Evolutionary conservation across 2,329 filamentous ascomycete genomes (phyloP).

Genomic region (Teratosphaeria nubilosa): DNA sequence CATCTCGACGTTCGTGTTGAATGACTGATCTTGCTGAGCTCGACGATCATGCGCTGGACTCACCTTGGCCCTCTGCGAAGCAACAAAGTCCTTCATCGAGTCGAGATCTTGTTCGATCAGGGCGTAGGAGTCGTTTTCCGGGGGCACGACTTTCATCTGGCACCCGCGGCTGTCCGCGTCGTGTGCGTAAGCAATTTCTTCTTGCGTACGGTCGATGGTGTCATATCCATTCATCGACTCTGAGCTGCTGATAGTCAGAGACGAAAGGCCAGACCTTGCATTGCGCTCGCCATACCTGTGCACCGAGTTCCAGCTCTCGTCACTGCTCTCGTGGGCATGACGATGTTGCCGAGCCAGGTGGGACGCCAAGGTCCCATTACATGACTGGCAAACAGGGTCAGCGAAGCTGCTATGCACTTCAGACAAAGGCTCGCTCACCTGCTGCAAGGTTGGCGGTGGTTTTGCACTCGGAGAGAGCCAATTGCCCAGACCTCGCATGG

Average conservation of each 20-base stretch:
- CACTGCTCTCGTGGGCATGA: neutral
- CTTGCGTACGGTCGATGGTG: neutral
- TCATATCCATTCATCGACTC: neutral
- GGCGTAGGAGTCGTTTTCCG: slow-evolving; percentile 8
- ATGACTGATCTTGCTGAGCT: neutral
- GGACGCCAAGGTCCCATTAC: neutral
- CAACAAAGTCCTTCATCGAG: slow-evolving; percentile 11
- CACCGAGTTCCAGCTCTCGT: neutral
- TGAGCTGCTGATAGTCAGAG: neutral
- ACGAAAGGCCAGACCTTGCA: neutral
- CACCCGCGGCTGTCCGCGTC: neutral
- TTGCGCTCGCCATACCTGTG: neutral
- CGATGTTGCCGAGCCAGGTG: neutral
- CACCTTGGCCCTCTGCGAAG: slow-evolving; percentile 2
- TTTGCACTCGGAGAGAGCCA: neutral
- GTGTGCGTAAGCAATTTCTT: neutral
- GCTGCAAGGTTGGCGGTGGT: neutral
- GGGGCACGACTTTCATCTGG: neutral
- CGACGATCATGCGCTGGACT: neutral
- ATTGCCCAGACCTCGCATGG: neutral
- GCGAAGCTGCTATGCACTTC: neutral
- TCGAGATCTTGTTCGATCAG: slow-evolving; percentile 15
- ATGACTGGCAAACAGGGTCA: neutral
- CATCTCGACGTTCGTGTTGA: neutral
- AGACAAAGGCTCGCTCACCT: neutral